A percentile compares a stretch with the other conserved stretches of the same genome.
Evolutionary conservation across 768 basidiomycete genomes (phyloP).

Genomic region (Steccherinum ochraceum): DNA sequence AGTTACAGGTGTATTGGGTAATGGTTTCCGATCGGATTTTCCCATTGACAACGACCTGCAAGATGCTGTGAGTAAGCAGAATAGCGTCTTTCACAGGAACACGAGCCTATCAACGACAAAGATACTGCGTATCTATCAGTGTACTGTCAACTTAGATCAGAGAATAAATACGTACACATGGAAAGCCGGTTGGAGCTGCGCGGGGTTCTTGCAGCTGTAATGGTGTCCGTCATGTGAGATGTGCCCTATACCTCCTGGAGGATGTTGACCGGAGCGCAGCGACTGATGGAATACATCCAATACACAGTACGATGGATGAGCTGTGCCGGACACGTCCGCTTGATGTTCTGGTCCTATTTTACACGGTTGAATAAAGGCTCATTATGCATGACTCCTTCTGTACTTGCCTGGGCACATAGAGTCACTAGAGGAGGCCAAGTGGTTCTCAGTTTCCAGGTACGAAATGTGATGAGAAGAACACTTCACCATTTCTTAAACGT

Average conservation of each 20-base stretch:
- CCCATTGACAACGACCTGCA: conserved; percentile 49
- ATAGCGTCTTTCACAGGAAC: background rate
- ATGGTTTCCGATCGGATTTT: conserved; percentile 32
- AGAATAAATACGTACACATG: conserved; percentile 47
- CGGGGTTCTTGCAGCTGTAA: conserved; percentile 49
- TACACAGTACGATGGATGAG: conserved; percentile 47
- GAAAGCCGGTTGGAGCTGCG: conserved; percentile 45
- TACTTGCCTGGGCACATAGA: conserved; percentile 42
- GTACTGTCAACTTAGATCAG: no score
- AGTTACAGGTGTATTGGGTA: conserved; percentile 36
- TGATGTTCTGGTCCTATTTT: conserved; percentile 51
- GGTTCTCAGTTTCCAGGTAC: no score
- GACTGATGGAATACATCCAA: conserved; percentile 48
- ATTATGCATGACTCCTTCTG: no score
- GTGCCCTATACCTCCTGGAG: conserved; percentile 32
- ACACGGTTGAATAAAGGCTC: no score
- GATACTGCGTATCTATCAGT: conserved; percentile 33
- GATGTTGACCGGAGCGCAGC: conserved; percentile 20
- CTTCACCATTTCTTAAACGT: conserved; percentile 51
- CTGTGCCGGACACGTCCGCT: conserved; percentile 23
- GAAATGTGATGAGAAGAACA: no score
- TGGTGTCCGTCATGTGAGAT: conserved; percentile 51
- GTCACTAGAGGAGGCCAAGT: conserved; percentile 35
- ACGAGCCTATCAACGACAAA: conserved; percentile 47
- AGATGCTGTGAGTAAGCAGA: background rate